Evolutionary conservation across 305 asterid species (phyloP).

Genomic region (Fraxinus albicans): DNA sequence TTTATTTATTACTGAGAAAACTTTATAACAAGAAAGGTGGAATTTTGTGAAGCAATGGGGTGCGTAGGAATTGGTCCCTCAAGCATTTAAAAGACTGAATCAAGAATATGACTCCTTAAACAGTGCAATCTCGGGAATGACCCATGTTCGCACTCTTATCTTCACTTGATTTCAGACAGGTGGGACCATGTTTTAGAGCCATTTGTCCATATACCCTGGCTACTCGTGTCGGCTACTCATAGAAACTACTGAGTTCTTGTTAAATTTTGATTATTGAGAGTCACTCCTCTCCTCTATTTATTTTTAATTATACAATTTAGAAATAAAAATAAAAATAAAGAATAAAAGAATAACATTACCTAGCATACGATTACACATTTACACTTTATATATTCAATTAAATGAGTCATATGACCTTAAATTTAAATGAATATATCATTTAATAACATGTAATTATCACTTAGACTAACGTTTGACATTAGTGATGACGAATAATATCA

Average conservation of each 20-base stretch:
- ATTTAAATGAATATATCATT: no score
- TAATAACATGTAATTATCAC: no score
- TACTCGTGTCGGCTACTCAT: neutral
- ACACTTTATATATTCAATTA: no score
- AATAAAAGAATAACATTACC: no score
- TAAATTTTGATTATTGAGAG: no score
- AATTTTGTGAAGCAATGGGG: slow-evolving; percentile 21
- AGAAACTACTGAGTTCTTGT: neutral
- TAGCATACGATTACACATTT: no score
- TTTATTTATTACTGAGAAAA: slow-evolving; percentile 34
- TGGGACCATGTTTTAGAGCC: slow-evolving; percentile 10
- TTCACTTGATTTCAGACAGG: slow-evolving; percentile 38
- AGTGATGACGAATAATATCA: no score
- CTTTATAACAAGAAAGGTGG: slow-evolving; percentile 19
- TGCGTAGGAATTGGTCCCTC: slow-evolving; percentile 51
- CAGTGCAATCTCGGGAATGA: slow-evolving; percentile 35
- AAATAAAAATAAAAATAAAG: no score
- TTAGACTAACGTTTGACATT: no score
- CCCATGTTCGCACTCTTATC: slow-evolving; percentile 39
- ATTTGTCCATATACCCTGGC: neutral
- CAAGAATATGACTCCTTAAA: slow-evolving; percentile 47
- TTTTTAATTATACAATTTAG: no score
- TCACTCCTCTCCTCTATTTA: neutral
- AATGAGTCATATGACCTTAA: no score
- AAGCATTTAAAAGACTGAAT: slow-evolving; percentile 36